Conservation (phyloP, 441 rosid species). For the Pelargonium cotyledonis region DNA sequence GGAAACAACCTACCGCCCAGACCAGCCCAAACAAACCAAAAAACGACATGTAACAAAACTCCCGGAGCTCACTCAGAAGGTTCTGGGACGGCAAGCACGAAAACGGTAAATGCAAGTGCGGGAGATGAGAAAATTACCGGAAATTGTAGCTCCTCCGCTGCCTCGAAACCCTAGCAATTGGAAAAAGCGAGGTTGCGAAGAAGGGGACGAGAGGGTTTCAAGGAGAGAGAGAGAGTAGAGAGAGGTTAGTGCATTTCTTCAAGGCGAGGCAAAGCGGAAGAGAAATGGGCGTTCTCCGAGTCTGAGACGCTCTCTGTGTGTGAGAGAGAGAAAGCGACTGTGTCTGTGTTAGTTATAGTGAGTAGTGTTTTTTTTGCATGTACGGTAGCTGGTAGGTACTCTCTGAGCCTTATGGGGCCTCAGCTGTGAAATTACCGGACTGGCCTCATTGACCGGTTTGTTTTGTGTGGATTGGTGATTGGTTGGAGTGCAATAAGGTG, state of each 20-base stretch:
- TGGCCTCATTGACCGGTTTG: not conserved
- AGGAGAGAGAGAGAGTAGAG: not conserved
- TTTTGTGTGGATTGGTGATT: not conserved
- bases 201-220: not conserved
- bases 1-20: not conserved
- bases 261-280: not conserved
- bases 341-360: not conserved
- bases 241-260: too few species aligned
- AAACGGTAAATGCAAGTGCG: not conserved
- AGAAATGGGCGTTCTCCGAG: not conserved
- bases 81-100: not conserved
- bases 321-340: not conserved
- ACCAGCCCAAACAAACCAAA: too few species aligned
- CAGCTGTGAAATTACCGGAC: not conserved
- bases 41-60: not conserved
- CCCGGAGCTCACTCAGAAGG: not conserved
- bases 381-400: conserved; percentile 1
- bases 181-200: not conserved
- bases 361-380: not conserved
- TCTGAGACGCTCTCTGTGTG: not conserved
- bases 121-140: not conserved
- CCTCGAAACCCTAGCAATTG: not conserved
- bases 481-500: not conserved
- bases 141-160: not conserved
- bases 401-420: not conserved